A percentile compares a stretch with the other conserved stretches of the same genome.
These are phyloP conservation scores for Echinochloa phyllopogon DNA, from an alignment of 176 grass and related monocot genomes.

Conservation along the genomic window DNA sequence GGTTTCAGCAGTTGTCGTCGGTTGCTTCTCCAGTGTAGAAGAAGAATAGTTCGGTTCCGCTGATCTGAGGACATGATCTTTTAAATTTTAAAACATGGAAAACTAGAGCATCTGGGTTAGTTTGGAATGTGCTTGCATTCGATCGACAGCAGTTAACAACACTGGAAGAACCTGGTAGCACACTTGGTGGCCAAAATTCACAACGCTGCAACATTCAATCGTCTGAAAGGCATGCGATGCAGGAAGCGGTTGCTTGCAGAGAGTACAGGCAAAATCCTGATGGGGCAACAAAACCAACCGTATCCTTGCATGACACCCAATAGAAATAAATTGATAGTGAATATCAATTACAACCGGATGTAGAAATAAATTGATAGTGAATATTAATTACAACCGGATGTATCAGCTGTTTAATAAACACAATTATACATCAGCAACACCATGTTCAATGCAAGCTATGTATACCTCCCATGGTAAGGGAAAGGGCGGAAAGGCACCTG, in stretches of 20 bases:
- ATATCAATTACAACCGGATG: slow-evolving; percentile 13
- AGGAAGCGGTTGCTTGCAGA: neutral
- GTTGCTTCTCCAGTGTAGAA: no score
- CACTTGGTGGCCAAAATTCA: neutral
- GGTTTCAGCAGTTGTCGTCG: no score
- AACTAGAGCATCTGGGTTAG: no score
- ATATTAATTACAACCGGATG: slow-evolving; percentile 14
- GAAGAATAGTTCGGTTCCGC: no score
- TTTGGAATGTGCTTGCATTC: neutral
- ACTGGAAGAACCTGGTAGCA: neutral
- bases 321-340: neutral
- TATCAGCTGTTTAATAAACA: slow-evolving; percentile 19
- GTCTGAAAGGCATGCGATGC: neutral
- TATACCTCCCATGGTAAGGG: neutral
- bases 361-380: neutral
- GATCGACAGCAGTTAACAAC: neutral
- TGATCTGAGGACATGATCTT: no score
- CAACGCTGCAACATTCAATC: neutral
- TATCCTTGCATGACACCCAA: neutral
- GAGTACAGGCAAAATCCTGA: neutral
- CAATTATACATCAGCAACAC: slow-evolving; percentile 7
- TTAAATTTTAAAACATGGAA: no score
- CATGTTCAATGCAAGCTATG: neutral
- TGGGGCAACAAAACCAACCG: neutral
- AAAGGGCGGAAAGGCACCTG: neutral